Evolutionary conservation across 1,139 yeast genomes (phyloP), one percentile per base, ranked within the genome.

Genomic region (Geotrichum australiense): DNA sequence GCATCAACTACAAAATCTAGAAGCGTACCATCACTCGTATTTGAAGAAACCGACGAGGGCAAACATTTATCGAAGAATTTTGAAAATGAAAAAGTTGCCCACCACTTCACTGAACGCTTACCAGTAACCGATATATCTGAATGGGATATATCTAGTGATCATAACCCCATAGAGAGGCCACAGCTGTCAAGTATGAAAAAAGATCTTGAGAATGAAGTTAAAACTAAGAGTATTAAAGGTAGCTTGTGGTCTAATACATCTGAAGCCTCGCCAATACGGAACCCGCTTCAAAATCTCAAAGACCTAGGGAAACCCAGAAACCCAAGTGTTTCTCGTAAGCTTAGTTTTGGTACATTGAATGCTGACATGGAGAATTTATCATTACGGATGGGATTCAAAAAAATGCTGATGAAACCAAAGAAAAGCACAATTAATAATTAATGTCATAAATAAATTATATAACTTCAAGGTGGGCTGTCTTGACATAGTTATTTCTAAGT

Each of bases 21-120:
- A 28, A 35, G 39, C 20, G 35, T 35, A 14, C 43, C 39, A 10
- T 40, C 39, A 2, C 32, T 40, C 4, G 10, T 21, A 3, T 22
- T 33, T 11, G 43, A 40, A 14, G 30, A 18, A 2, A 21, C 26
- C 3, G 15, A 21, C 8, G 16, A n/a, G n/a, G 16, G 21, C 6
- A 25, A 18, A 8, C 14, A 12, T 12, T 6, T n/a, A 3, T 14
- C 16, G 4, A 35, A 34, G 20, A 34, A 33, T 14, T 14, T 24
- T 15, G 19, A 28, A 19, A 30, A 37, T 16, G 34, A 21, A 2
- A 26, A 28, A 5, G 30, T 39, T 3, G 22, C 25, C 6, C 27
- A 19, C 6, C 32, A 30, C 6, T 31, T 31, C 15, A 14, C 35
- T 4, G 24, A 20, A n/a, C 8, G 12, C 11, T n/a, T 31, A 22